Conservation (phyloP, 2,329 filamentous ascomycete genomes). For the Alternaria ventricosa region DNA sequence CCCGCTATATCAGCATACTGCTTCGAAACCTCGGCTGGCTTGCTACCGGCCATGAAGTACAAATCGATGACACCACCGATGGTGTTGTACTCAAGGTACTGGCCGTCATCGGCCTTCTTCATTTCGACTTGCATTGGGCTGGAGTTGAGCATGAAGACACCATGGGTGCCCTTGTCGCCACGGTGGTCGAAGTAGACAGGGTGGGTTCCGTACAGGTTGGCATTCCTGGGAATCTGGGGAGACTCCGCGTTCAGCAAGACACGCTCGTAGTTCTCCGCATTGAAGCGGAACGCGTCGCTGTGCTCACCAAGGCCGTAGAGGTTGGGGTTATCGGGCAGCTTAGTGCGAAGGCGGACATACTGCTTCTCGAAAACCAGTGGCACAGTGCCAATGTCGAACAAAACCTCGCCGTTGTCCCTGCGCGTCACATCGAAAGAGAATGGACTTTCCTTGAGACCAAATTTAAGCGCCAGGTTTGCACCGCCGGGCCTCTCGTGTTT, state of each 20-base stretch:
- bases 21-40: conserved; percentile 55
- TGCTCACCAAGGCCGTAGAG: conserved; percentile 83
- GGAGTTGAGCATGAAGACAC: conserved; percentile 45
- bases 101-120: conserved; percentile 64
- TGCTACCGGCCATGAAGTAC: conserved; percentile 59
- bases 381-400: conserved; percentile 74
- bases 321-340: conserved; percentile 70
- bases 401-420: conserved; percentile 62
- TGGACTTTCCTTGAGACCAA: conserved; percentile 62
- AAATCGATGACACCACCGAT: conserved; percentile 77
- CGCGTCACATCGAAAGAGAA: conserved; percentile 73
- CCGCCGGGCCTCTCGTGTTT: conserved; percentile 43
- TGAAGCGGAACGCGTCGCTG: conserved; percentile 71
- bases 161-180: conserved; percentile 51
- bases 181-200: conserved; percentile 78
- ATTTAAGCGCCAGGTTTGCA: conserved; percentile 57
- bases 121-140: conserved; percentile 74
- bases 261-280: conserved; percentile 71
- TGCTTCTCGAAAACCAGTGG: conserved; percentile 78
- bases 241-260: conserved; percentile 75
- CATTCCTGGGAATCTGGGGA: conserved; percentile 63
- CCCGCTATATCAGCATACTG: conserved; percentile 61
- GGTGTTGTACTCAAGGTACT: conserved; percentile 81
- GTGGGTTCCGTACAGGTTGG: conserved; percentile 76
- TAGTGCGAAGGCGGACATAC: conserved; percentile 75